Base-by-base conservation (phyloP, 2,329 filamentous ascomycete genomes). In the Xylariales sp. region DNA sequence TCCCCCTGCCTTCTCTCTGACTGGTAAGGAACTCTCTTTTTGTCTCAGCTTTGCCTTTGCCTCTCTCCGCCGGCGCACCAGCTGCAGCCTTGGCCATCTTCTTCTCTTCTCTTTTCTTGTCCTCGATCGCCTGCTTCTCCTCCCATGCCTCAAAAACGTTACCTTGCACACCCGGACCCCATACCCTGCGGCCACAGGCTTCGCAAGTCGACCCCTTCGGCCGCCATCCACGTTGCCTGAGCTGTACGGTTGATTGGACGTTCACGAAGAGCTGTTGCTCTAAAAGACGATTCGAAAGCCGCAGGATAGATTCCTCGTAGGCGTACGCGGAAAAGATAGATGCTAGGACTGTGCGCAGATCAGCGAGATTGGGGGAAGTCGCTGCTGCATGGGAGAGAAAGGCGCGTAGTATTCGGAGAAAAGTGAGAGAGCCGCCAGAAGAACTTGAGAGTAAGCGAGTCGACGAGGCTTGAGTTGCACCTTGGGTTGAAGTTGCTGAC, bases 321-420 rank as follows among this genome's bases (percentile, higher is more conserved):
- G 89, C 84, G 59, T 98, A 98, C 0, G 93, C 91, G 0, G 91
- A 82, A 65, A 98, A 97, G 42, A 98, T 91, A 10, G 90, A 93
- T 1, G 80, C 73, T 2, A 98, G 76, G 1, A 97, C 90, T 5
- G 79, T 78, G 32, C 93, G 84, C 3, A 98, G 74, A 58, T 97
- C 89, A 1, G 88, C 84, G 2, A 98, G 72, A 10, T 86, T 94
- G 0, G 93, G 90, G 0, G 89, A 94, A 14, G 84, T 82, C 18
- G 79, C 76, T 0, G 88, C 85, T 0, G 90, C 91, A 33, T 88
- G 81, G 1, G 85, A 81, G 21, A 98, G 78, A 60, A 98, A 98
- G 5, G 87, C 86, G 36, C 89, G 82, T 11, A 98, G 73, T 50
- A 98, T 87, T 43, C 86, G 86, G 9, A 98, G 74, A 62, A 98